A percentile compares a stretch with the other conserved stretches of the same genome.
Conservation (phyloP, 768 basidiomycete species). For the Termitomyces titanicus region DNA sequence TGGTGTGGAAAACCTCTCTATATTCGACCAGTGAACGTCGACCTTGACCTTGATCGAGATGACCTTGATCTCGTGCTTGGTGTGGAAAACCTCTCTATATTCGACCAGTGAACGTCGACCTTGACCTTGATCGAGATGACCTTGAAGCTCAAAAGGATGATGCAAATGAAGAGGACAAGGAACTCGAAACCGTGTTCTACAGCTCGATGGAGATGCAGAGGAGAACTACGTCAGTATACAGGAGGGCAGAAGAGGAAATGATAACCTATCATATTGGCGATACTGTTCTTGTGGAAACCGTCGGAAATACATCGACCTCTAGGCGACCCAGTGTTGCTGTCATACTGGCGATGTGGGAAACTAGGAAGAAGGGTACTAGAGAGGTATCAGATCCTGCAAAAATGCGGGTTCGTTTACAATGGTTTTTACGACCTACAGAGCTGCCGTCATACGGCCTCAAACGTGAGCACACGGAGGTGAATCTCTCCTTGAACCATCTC, state of each 20-base stretch:
- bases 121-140: constrained; percentile 21
- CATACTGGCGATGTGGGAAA: constrained; percentile 69
- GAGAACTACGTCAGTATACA: constrained; percentile 20
- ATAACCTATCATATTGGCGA: constrained; percentile 54
- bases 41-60: constrained; percentile 19
- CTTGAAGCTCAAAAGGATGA: constrained; percentile 6
- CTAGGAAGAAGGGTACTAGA: constrained; percentile 20
- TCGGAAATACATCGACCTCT: constrained; percentile 35
- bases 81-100: constrained; percentile 20
- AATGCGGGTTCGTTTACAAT: constrained; percentile 64
- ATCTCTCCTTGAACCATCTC: constrained; percentile 8
- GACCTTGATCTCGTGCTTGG: constrained; percentile 23
- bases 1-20: constrained; percentile 25
- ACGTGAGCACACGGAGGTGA: constrained; percentile 57
- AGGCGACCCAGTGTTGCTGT: constrained; percentile 62
- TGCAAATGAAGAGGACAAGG: constrained; percentile 10
- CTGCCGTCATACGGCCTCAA: constrained; percentile 57
- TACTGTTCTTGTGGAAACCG: constrained; percentile 57
- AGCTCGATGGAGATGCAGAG: constrained; percentile 28
- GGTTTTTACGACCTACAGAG: constrained; percentile 70
- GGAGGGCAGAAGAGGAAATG: constrained; percentile 14
- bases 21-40: constrained; percentile 18
- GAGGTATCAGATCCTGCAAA: constrained; percentile 29
- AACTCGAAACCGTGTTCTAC: constrained; percentile 33
- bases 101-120: constrained; percentile 18